Evolutionary conservation across 257 asterid genomes (phyloP), one percentile per base, ranked within the genome.

Genomic region (Solanum lycopersicoides): DNA sequence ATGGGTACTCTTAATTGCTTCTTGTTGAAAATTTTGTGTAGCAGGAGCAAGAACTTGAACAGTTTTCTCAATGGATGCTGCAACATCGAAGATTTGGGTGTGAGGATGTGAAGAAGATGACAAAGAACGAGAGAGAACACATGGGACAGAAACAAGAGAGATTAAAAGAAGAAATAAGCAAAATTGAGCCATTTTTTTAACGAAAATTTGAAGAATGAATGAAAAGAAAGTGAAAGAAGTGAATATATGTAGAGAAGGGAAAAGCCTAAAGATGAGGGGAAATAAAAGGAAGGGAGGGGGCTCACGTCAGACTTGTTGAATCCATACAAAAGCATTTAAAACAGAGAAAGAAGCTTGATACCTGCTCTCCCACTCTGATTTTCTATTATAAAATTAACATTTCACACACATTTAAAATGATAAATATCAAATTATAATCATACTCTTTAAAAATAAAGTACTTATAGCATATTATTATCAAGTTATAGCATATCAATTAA

Each of bases 31-130:
- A 35, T 34, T 4, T 30, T 44, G 42, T 21, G 79, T 72, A 72
- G 91, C n/a, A 6, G 44, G 76, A 30, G 75, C 35, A 34, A 90
- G 83, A n/a, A 84, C 16, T 77, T 87, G 87, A 21, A 72, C 87
- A 72, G 91, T 80, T 50, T 80, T 85, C 7, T 45, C 16, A 83
- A 88, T 4, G 35, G 90, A 82, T 21, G 87, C 45, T 5, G 90
- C 83, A 32, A 90, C 88, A 32, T 90, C 87, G 66, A 90, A 50
- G 66, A 85, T 12, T 30, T 90, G 89, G 14, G 45, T 45, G 3
- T 69, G 11, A 44, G 47, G 53, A 30, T 39, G 21, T 88, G 79
- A 39, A 59, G 53, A 41, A 21, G 56, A 30, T 75, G 53, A 68
- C 28, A 79, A 68, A 4, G 89, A 60, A 34, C 59, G 66, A 42